Evolutionary conservation across 768 basidiomycete genomes (phyloP).

Genomic region (Phylloporus rhodoxanthus): DNA sequence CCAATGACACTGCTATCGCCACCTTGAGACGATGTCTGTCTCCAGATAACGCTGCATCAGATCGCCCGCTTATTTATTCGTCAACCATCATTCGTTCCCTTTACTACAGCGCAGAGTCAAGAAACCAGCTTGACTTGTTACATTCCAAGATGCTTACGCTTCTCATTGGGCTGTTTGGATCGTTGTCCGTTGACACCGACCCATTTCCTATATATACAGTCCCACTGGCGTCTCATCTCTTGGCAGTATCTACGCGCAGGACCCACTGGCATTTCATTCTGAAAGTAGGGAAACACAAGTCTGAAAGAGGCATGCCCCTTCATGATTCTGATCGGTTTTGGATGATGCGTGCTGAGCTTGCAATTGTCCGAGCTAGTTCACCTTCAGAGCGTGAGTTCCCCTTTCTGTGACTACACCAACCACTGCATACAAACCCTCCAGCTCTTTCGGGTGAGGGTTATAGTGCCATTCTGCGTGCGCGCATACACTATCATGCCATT

Average conservation of each 20-base stretch:
- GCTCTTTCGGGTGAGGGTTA: slow-evolving; percentile 8
- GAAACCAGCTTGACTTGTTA: slow-evolving; percentile 31
- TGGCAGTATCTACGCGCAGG: slow-evolving; percentile 14
- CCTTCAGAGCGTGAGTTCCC: slow-evolving; percentile 12
- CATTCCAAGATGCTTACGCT: slow-evolving; percentile 33
- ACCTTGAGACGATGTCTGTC: slow-evolving; percentile 14
- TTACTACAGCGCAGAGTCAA: slow-evolving; percentile 34
- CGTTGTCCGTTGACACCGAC: slow-evolving; percentile 36
- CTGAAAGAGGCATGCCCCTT: slow-evolving; percentile 28
- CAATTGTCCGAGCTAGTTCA: slow-evolving; percentile 16
- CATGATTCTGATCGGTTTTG: slow-evolving; percentile 53
- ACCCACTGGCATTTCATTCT: slow-evolving; percentile 48
- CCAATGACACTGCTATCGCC: slow-evolving; percentile 8
- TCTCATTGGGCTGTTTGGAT: slow-evolving; percentile 46
- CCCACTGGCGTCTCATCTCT: slow-evolving; percentile 27
- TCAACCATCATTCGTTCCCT: slow-evolving; percentile 35
- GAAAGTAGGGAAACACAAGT: slow-evolving; percentile 43
- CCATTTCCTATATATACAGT: slow-evolving; percentile 24
- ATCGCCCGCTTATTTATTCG: slow-evolving; percentile 14
- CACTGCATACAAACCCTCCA: slow-evolving; percentile 10
- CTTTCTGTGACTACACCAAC: background rate
- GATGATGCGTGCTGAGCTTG: slow-evolving; percentile 48
- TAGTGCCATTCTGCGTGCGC: slow-evolving; percentile 30
- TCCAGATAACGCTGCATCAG: slow-evolving; percentile 7
- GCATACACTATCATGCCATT: slow-evolving; percentile 37